Evolutionary conservation across 1,284 basidiomycete genomes (phyloP).

Genomic region (Malassezia slooffiae): DNA sequence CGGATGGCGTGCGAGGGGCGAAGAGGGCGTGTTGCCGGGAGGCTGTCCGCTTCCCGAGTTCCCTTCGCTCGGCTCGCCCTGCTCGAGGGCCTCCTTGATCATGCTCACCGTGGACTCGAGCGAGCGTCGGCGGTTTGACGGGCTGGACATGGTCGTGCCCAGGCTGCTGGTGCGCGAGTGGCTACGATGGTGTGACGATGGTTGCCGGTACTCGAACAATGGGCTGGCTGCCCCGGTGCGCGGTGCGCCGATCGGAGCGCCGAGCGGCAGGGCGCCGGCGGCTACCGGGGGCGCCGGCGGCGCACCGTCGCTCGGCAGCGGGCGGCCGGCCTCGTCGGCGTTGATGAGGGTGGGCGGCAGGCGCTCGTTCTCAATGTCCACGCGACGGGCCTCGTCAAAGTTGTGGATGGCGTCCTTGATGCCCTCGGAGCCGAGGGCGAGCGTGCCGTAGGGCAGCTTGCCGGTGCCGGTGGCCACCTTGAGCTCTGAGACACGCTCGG

Average conservation of each 20-base stretch:
- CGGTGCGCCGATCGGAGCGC: background rate
- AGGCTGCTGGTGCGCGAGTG: constrained; percentile 78
- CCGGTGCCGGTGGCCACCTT: constrained; percentile 73
- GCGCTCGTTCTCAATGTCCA: constrained; percentile 92
- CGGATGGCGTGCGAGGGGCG: no score
- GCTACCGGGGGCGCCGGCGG: constrained; percentile 3
- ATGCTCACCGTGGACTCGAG: constrained; percentile 91
- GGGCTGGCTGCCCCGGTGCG: background rate
- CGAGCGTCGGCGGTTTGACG: constrained; percentile 78
- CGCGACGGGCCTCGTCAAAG: constrained; percentile 93
- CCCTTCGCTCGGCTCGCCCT: no score
- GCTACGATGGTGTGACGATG: constrained; percentile 52
- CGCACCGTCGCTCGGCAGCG: constrained; percentile 51
- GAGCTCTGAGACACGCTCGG: constrained; percentile 90
- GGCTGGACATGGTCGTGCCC: constrained; percentile 91
- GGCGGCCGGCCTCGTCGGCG: constrained; percentile 63
- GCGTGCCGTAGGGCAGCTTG: constrained; percentile 71
- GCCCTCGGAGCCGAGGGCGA: constrained; percentile 81
- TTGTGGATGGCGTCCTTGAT: constrained; percentile 89
- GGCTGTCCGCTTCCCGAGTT: no score
- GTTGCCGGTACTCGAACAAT: background rate
- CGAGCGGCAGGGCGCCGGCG: background rate
- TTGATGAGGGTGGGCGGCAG: constrained; percentile 78
- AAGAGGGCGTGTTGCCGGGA: no score
- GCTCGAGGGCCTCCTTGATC: constrained; percentile 56